Conservation (phyloP, 129 eudicot species). For the sunflower (Helianthus annuus) region DNA sequence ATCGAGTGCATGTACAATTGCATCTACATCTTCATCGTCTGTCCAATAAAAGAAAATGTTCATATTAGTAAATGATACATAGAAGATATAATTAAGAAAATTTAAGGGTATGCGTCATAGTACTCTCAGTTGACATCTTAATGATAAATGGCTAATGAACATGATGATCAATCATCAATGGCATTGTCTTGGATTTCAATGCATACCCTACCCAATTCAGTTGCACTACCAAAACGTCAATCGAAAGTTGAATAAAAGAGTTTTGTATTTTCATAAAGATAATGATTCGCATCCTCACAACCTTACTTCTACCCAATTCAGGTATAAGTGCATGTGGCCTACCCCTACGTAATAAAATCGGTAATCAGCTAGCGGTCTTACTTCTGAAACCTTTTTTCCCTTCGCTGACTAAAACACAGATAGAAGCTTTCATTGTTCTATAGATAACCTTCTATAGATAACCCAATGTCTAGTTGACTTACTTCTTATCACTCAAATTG, state of each 20-base stretch:
- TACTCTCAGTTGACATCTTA: constrained; percentile 19
- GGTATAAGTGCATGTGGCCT: too few species aligned
- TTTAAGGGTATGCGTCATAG: constrained; percentile 4
- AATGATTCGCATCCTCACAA: not conserved
- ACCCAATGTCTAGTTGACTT: constrained; percentile 5
- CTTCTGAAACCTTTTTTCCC: not conserved
- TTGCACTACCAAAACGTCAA: not conserved
- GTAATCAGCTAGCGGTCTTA: not conserved
- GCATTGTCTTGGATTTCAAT: constrained; percentile 5
- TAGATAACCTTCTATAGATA: not conserved
- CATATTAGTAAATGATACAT: constrained; percentile 9
- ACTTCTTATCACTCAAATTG: not conserved
- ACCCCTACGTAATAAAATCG: not conserved
- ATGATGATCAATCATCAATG: constrained; percentile 8
- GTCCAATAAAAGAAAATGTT: constrained; percentile 21
- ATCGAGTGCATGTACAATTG: constrained; percentile 22
- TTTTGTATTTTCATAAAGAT: not conserved
- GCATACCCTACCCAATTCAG: not conserved
- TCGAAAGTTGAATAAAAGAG: not conserved
- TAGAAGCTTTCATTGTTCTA: not conserved
- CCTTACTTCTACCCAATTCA: not conserved
- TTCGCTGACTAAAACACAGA: not conserved
- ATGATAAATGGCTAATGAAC: constrained; percentile 8
- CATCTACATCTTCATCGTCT: constrained; percentile 40
- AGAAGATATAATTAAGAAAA: constrained; percentile 3